Evolutionary conservation across 805 yeast genomes (phyloP), one percentile per base, ranked within the genome.

Genomic region (Cyberlindnera meyerae): DNA sequence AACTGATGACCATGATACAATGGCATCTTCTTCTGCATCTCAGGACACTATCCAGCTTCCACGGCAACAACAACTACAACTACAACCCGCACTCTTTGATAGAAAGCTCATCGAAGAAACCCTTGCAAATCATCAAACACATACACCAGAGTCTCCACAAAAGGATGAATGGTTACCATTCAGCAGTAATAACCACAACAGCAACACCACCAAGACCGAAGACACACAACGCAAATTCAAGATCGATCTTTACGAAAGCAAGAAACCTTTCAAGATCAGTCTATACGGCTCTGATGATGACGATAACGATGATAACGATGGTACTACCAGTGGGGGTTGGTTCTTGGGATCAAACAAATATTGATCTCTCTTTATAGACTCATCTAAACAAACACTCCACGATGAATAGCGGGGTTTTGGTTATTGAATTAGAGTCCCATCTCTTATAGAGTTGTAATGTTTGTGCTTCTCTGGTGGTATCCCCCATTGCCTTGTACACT

Each of bases 211-310:
- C 21, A 8, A 14, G 6, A 16, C 8, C 17, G 13, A n/a, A 6
- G 14, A 28, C 18, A 14, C 13, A 2, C 32, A 26, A 6, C 36
- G 37, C 14, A 45, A 43, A 31, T 52, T 44, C 39, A 54, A 47
- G 42, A 53, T 54, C 34, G 55, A 54, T 18, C 34, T 54, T 15
- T 54, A 53, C 32, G 57, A 51, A 6, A 47, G 49, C 33, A 51
- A 48, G 39, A 53, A 54, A 14, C 40, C 37, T 13, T 44, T 37
- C 32, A 52, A 49, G 18, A 22, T 51, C 31, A 46, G 39, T 24
- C 24, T 52, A 8, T 54, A 54, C 30, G 49, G 33, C 9, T 42
- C 40, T 33, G 42, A 37, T 14, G 44, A 43, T 11, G 49, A 44
- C 11, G 42, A 42, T 3, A 35, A 35, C 11, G 41, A 39, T 14